Evolutionary conservation across 2,329 filamentous ascomycete genomes (phyloP), one percentile per base, ranked within the genome.

Genomic region (Paraphaeosphaeria minitans): DNA sequence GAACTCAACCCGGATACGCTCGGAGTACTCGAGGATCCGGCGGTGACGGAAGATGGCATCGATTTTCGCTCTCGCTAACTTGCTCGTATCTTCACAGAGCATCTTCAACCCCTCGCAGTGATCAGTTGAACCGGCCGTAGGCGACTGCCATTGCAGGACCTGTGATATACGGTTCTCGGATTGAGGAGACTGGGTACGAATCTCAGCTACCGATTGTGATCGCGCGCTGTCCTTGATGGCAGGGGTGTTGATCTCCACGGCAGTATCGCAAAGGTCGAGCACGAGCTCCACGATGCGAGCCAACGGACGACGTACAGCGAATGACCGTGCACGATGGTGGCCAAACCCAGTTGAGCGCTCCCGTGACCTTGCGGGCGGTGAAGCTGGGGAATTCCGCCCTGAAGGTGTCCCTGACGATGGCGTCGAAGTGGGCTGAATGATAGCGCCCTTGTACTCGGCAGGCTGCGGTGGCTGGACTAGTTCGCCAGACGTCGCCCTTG

Each of bases 101-200:
- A 93, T 77, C 39, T 92, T 89, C 24, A 99, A 81, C 0, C 95
- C 95, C 71, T 96, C 91, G 73, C 98, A 94, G 74, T 97, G 93
- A 62, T 99, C 95, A 16, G 97, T 79, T 0, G 93, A 95, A 70
- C 94, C 94, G 51, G 89, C 90, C 68, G 92, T 93, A 0, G 95
- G 95, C 5, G 94, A 97, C 71, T 97, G 93, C 95, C 96, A 99
- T 74, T 97, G 93, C 66, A 96, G 77, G 6, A 99, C 93, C 76
- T 99, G 95, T 1, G 91, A 91, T 67, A 98, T 96, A 33, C 94
- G 89, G 45, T 92, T 95, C 74, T 99, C 95, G 0, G 96, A 99
- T 72, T 97, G 92, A 0, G 95, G 95, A 4, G 95, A 99, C 73
- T 97, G 91, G 0, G 94, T 97, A 48, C 94, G 88, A 62, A 98